Evolutionary conservation across 768 basidiomycete species (phyloP), one percentile per base, ranked within the genome.

Genomic region (Leccinum rimulosum): DNA sequence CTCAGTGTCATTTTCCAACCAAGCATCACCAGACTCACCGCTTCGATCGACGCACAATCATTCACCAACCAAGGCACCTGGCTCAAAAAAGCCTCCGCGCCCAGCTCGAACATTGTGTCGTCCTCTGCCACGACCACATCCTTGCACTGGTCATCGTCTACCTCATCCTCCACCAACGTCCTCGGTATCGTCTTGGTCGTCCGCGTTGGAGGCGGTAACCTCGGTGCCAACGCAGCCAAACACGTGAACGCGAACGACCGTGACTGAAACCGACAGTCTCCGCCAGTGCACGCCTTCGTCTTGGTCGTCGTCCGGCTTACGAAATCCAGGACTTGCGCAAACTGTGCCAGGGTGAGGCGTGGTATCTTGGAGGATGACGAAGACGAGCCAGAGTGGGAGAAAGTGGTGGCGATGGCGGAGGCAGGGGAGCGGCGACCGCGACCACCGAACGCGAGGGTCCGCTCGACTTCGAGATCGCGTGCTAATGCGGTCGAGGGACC

Each of bases 61-160:
- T 22, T 48, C 22, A 48, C 47, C 47, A 48, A 8, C 58, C 58
- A 60, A 2, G 55, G 56, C 1, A 61, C 28, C 40, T 61, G 62
- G 1, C 11, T 47, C 35, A 59, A 50, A 22, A 68, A 62, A 1
- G 38, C 33, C 28, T 62, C 52, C 6, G 66, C 58, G 1, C 45
- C 27, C 10, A 59, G 5, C 52, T 67, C 66, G 11, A 68, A 62
- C 6, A 60, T 27, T 1, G 50, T 40, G 48, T 68, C 60, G 4
- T 66, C 57, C 3, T 56, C 53, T 1, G 11, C 1, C 3, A 50
- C 56, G 1, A 10, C 1, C 3, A 19, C 8, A 1, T 11, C 15
- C 1, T 12, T 30, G 14, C 19, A 5, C 6, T 30, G 14, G 5
- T 9, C 7, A 7, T n/a, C 3, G 0, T 40, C 40, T 40, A 10